Evolutionary conservation across 306 rosid genomes (phyloP).

Genomic region (Malus sylvestris): DNA sequence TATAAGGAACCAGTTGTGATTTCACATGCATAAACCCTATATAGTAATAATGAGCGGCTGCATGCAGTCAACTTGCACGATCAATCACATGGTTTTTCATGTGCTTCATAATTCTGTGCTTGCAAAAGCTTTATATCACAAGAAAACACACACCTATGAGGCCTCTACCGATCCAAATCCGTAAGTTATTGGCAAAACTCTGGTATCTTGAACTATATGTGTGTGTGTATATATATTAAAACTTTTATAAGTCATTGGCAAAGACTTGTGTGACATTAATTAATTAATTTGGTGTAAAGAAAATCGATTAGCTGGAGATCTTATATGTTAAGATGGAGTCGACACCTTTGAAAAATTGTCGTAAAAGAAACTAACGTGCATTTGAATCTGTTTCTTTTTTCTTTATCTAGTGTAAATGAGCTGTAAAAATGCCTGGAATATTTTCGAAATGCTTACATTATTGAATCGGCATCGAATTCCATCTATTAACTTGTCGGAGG

Average conservation of each 20-base stretch:
- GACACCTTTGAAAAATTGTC: neutral
- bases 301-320: neutral
- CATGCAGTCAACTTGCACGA: neutral
- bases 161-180: neutral
- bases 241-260: neutral
- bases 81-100: neutral
- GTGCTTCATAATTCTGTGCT: neutral
- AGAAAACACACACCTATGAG: neutral
- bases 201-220: too few species aligned
- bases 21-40: neutral
- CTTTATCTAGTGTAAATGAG: too few species aligned
- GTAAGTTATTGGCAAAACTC: neutral
- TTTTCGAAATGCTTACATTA: too few species aligned
- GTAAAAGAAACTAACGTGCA: neutral
- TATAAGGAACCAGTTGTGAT: neutral
- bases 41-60: neutral
- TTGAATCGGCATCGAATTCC: neutral
- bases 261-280: too few species aligned
- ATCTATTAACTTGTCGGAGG: neutral
- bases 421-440: neutral
- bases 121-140: neutral
- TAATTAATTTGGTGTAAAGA: neutral
- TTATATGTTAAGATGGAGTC: neutral
- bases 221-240: neutral
- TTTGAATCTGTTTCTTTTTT: neutral